Evolutionary conservation across 164 flowering plant genomes (phyloP).

Genomic region (Magnolia officinalis): DNA sequence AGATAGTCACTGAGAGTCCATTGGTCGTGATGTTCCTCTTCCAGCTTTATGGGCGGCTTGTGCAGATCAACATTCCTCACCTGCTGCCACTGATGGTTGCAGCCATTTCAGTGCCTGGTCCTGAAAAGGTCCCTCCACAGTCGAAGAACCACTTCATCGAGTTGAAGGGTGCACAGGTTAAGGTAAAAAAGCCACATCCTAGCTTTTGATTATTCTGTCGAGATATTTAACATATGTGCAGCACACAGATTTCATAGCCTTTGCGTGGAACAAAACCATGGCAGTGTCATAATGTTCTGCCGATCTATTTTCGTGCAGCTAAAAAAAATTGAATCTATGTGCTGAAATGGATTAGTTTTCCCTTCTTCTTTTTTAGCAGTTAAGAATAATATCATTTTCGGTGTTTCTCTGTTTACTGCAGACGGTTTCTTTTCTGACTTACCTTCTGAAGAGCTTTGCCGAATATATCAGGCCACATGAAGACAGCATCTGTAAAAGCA

Average conservation of each 20-base stretch:
- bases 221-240: background rate
- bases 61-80: conserved; percentile 88
- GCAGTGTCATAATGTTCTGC: too few species aligned
- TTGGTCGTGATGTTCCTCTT: conserved; percentile 96
- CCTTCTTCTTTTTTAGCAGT: background rate
- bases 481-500: conserved; percentile 97
- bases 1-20: conserved; percentile 93
- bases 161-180: conserved; percentile 95
- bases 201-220: background rate
- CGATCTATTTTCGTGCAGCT: background rate
- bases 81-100: conserved; percentile 89
- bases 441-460: conserved; percentile 86
- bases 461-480: conserved; percentile 96
- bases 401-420: conserved; percentile 35
- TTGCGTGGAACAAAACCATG: too few species aligned
- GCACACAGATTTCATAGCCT: too few species aligned
- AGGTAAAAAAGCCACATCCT: conserved; percentile 38
- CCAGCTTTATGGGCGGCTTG: conserved; percentile 79
- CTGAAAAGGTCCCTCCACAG: conserved; percentile 78
- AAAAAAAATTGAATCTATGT: background rate
- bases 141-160: conserved; percentile 76
- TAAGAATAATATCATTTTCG: background rate
- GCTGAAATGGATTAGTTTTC: background rate
- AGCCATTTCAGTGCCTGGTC: conserved; percentile 95
- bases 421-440: conserved; percentile 97